Evolutionary conservation across 23 red algal species (phyloP), one percentile per base, ranked within the genome.

Genomic region (Chondrus crispus): DNA sequence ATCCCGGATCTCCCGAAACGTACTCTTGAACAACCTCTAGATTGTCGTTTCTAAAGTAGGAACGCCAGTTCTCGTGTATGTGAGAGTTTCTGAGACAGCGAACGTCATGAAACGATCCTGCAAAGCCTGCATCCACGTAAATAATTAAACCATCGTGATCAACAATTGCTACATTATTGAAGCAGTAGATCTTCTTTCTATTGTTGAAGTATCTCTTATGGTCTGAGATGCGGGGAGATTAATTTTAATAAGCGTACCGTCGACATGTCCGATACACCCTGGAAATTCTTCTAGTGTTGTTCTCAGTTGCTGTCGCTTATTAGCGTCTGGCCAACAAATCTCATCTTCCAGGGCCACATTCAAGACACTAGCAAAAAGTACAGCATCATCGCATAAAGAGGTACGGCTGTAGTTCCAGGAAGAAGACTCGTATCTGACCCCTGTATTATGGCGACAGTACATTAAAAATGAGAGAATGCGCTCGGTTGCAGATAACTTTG

Each of bases 151-250:
- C 78, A 24, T 62, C 78, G 16, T 82, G 0, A 26, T 82, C 51
- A 6, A 82, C 40, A 82, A 53, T 0, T 26, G 57, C 26, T 16
- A 28, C 40, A 26, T 28, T 63, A 46, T 60, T 53, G 22, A 82
- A 82, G 47, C 46, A 62, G 46, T 82, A 58, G 26, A 82, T 58
- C 26, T 82, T 62, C 46, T 82, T 82, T n/a, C 78, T 62, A 26
- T 47, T 47, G 22, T 82, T 82, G 48, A 22, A 82, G 78, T 82
- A 82, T 0, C 9, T 8, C 20, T 51, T 9, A 24, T 58, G 78
- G 13, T 60, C 0, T 11, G 1, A 11, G n/a, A 22, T 60, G 10
- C 7, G 8, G 45, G 46, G 16, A 20, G 0, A 32, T 82, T 50
- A 33, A 54, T 82, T n/a, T 32, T 26, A 37, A 8, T 55, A 24